Percentiles rank a stretch among this genome's conserved stretches.
phyloP scores from a whole-genome alignment of 306 rosid species.

The Gynostemma pentaphyllum region DNA sequence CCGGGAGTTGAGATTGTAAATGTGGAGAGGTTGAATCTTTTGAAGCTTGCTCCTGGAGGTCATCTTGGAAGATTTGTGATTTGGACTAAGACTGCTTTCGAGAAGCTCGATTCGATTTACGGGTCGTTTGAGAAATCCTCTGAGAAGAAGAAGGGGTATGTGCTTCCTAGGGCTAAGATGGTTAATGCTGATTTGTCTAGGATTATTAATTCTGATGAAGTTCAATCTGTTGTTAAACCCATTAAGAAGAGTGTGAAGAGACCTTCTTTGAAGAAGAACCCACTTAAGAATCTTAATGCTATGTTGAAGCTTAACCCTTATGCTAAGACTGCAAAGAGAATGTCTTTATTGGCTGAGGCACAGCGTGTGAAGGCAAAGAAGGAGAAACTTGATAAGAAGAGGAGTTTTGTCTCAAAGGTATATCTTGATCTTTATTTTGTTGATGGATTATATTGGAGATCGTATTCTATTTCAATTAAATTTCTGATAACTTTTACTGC shows the following conservation, averaged over 20 bases:
- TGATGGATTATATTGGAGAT: too few relatives aligned
- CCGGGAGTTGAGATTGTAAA: conserved; percentile 65
- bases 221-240: conserved; percentile 73
- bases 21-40: conserved; percentile 60
- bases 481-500: neutral
- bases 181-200: conserved; percentile 58
- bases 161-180: conserved; percentile 74
- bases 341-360: conserved; percentile 66
- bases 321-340: conserved; percentile 73
- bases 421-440: neutral
- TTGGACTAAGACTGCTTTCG: conserved; percentile 85
- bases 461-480: neutral
- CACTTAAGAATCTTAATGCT: conserved; percentile 56
- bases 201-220: conserved; percentile 82
- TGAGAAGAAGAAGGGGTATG: conserved; percentile 59
- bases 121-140: conserved; percentile 65
- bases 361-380: conserved; percentile 61
- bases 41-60: conserved; percentile 81
- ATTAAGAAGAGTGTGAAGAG: conserved; percentile 50
- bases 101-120: conserved; percentile 74
- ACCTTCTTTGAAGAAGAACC: conserved; percentile 70
- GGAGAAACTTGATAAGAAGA: conserved; percentile 81
- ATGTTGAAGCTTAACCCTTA: conserved; percentile 68
- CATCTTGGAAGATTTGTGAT: conserved; percentile 74
- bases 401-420: conserved; percentile 56